A percentile compares a stretch with the other conserved stretches of the same genome.
These are phyloP conservation scores for Camelina neglecta DNA, from an alignment of 345 rosid species.

Conservation along the genomic window DNA sequence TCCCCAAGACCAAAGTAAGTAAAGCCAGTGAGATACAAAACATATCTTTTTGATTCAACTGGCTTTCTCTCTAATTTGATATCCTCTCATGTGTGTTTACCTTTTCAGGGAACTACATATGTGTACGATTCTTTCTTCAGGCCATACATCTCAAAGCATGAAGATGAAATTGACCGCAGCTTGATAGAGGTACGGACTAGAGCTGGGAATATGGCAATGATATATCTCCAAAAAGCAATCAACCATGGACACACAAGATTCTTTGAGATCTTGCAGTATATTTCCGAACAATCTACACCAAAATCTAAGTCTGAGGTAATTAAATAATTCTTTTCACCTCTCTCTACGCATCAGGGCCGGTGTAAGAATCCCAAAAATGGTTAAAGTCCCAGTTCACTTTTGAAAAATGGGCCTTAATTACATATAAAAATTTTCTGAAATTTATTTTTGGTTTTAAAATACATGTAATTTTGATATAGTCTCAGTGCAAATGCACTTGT, in stretches of 20 bases:
- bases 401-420: too few relatives aligned
- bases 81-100: background rate
- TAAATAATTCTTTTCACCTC: background rate
- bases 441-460: too few relatives aligned
- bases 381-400: too few relatives aligned
- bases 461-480: too few relatives aligned
- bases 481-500: too few relatives aligned
- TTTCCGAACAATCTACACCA: constrained; percentile 55
- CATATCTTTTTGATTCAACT: background rate
- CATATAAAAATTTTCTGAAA: too few relatives aligned
- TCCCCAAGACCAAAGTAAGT: constrained; percentile 70
- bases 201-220: constrained; percentile 52
- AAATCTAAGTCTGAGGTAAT: constrained; percentile 52
- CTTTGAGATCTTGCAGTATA: constrained; percentile 52
- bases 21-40: background rate
- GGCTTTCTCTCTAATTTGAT: background rate
- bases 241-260: constrained; percentile 57
- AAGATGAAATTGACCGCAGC: constrained; percentile 59
- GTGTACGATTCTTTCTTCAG: constrained; percentile 60
- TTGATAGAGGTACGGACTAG: constrained; percentile 55
- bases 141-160: constrained; percentile 59
- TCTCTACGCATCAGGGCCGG: background rate
- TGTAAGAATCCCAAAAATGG: too few relatives aligned
- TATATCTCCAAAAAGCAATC: constrained; percentile 55
- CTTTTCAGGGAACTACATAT: constrained; percentile 58